phyloP scores from a whole-genome alignment of 305 asterid species.

The Ilex paraguariensis region DNA sequence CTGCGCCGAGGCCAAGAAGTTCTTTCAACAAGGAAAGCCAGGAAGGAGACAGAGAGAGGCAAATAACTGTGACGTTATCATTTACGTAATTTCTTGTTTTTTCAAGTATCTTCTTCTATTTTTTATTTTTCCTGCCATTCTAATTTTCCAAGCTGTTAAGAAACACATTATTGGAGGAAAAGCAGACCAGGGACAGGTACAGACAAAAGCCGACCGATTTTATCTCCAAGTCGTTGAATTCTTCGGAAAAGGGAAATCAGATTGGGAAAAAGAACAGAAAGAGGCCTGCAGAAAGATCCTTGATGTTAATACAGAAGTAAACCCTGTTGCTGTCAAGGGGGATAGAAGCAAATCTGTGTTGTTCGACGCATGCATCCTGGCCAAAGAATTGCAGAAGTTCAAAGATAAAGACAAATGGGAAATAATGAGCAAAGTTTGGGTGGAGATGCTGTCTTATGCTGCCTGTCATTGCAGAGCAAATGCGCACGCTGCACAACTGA shows the following conservation, averaged over 20 bases:
- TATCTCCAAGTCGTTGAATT: background rate
- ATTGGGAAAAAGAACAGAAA: background rate
- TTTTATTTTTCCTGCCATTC: background rate
- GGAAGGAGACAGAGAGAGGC: background rate
- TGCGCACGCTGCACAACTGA: slow-evolving; percentile 34
- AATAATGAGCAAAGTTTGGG: slow-evolving; percentile 49
- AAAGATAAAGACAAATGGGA: slow-evolving; percentile 26
- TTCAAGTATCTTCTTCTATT: background rate
- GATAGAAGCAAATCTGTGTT: slow-evolving; percentile 35
- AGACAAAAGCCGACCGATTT: background rate
- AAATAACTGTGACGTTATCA: no score
- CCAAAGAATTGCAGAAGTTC: slow-evolving; percentile 18
- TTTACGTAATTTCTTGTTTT: no score
- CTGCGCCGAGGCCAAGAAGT: slow-evolving; percentile 20
- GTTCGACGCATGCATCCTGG: slow-evolving; percentile 35
- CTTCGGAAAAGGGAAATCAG: background rate
- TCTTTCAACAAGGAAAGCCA: slow-evolving; percentile 2
- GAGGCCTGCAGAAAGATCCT: slow-evolving; percentile 16
- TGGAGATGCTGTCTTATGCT: slow-evolving; percentile 50
- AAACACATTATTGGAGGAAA: background rate
- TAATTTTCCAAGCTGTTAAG: no score
- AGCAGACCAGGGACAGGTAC: no score
- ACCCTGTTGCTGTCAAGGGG: slow-evolving; percentile 28
- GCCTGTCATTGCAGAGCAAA: slow-evolving; percentile 39
- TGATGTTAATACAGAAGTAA: slow-evolving; percentile 8